phyloP scores from a whole-genome alignment of 2,329 filamentous ascomycete species.

The Pestalotiopsis sp. region DNA sequence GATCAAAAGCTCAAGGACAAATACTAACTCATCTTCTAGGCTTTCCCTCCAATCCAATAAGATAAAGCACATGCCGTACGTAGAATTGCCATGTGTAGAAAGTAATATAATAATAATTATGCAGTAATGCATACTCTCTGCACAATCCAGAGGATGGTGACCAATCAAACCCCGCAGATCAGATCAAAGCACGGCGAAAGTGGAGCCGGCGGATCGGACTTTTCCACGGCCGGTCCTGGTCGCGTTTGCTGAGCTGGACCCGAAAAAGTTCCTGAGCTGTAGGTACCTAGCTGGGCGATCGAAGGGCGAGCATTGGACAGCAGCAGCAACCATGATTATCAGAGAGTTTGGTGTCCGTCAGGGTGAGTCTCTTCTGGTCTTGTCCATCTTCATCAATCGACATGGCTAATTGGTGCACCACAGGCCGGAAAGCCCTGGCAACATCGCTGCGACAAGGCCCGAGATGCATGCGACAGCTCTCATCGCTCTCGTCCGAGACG shows the following conservation, averaged over 20 bases:
- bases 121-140: background rate
- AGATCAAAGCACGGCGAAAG: background rate
- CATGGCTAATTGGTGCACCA: constrained; percentile 22
- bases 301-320: background rate
- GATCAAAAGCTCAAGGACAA: no score
- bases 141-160: background rate
- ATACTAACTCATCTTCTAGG: no score
- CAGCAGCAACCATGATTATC: constrained; percentile 11
- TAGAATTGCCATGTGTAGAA: background rate
- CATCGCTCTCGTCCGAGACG: constrained; percentile 39
- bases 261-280: constrained; percentile 7
- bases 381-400: constrained; percentile 6
- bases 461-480: constrained; percentile 42
- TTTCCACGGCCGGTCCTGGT: background rate
- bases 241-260: constrained; percentile 6
- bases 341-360: constrained; percentile 15
- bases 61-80: no score
- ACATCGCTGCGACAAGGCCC: constrained; percentile 37
- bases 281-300: background rate
- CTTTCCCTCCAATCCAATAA: no score
- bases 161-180: background rate
- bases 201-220: background rate
- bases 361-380: background rate
- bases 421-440: constrained; percentile 58
- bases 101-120: background rate